Percentiles rank a stretch among this genome's conserved stretches.
These are phyloP conservation scores for Cyberlindnera subsufficiens DNA, from an alignment of 805 yeast species.

Conservation along the genomic window DNA sequence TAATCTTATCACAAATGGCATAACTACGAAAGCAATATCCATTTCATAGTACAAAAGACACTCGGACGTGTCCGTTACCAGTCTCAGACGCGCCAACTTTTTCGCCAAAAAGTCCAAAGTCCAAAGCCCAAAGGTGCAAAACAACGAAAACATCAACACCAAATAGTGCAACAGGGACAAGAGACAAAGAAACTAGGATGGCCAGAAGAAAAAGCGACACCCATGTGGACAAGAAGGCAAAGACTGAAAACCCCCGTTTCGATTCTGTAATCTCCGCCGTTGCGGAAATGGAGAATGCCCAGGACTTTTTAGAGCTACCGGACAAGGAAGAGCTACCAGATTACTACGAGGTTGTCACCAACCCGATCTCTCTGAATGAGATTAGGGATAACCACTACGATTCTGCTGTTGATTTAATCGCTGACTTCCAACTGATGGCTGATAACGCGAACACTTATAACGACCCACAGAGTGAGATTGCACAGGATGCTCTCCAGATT, in stretches of 20 bases:
- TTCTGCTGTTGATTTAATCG: constrained; percentile 35
- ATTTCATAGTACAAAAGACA: too few relatives aligned
- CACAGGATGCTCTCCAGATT: constrained; percentile 55
- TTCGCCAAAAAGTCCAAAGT: too few relatives aligned
- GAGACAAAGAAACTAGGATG: constrained; percentile 2
- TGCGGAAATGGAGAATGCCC: constrained; percentile 29
- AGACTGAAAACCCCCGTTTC: not conserved
- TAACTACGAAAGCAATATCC: too few relatives aligned
- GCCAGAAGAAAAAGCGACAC: constrained; percentile 11
- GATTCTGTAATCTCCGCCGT: constrained; percentile 11
- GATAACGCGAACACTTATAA: constrained; percentile 71
- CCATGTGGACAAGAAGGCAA: not conserved
- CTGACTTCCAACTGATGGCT: constrained; percentile 64
- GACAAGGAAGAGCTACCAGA: constrained; percentile 72
- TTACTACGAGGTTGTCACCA: constrained; percentile 61
- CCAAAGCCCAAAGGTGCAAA: too few relatives aligned
- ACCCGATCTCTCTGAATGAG: constrained; percentile 68
- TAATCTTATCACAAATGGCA: too few relatives aligned
- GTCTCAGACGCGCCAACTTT: too few relatives aligned
- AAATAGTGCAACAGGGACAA: not conserved
- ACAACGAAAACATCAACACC: not conserved
- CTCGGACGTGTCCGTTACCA: too few relatives aligned
- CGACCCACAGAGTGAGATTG: constrained; percentile 60
- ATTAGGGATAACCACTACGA: constrained; percentile 42
- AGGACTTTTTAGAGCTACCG: constrained; percentile 64